Conservation (phyloP, 2,329 filamentous ascomycete species). For the Fusarium avenaceum region DNA sequence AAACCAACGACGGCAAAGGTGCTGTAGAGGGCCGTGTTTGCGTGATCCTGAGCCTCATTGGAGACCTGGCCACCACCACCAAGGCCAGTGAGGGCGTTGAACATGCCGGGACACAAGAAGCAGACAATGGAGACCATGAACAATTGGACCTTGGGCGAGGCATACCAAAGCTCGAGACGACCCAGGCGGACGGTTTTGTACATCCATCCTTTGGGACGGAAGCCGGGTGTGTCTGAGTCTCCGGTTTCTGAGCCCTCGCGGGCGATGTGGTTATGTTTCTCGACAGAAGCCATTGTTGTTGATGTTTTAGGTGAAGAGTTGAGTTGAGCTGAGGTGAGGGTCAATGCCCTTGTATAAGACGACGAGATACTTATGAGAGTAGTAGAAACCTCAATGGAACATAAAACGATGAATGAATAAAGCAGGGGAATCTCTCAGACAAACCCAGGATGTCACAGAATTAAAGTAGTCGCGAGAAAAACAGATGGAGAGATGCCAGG, state of each 20-base stretch:
- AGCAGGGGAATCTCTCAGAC: not conserved
- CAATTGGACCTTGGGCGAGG: conserved; percentile 79
- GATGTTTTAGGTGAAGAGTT: not conserved
- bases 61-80: conserved; percentile 71
- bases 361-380: not conserved
- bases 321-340: not conserved
- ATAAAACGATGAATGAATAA: conserved; percentile 5
- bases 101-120: conserved; percentile 80
- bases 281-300: conserved; percentile 49
- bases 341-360: conserved; percentile 23
- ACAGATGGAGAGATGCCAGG: conserved; percentile 30
- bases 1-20: conserved; percentile 78
- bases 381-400: not conserved
- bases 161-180: conserved; percentile 73
- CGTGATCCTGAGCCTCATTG: conserved; percentile 69
- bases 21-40: conserved; percentile 78
- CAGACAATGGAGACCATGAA: conserved; percentile 71
- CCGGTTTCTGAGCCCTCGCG: conserved; percentile 37
- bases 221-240: conserved; percentile 21
- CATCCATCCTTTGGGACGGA: conserved; percentile 71
- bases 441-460: conserved; percentile 16
- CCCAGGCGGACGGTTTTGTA: conserved; percentile 73
- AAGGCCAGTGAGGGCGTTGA: conserved; percentile 75
- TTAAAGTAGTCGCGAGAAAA: conserved; percentile 38
- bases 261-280: conserved; percentile 42